A percentile compares a stretch with the other conserved stretches of the same genome.
These are phyloP conservation scores for Gossypium rotundifolium DNA, from an alignment of 345 rosid genomes.

Conservation along the genomic window DNA sequence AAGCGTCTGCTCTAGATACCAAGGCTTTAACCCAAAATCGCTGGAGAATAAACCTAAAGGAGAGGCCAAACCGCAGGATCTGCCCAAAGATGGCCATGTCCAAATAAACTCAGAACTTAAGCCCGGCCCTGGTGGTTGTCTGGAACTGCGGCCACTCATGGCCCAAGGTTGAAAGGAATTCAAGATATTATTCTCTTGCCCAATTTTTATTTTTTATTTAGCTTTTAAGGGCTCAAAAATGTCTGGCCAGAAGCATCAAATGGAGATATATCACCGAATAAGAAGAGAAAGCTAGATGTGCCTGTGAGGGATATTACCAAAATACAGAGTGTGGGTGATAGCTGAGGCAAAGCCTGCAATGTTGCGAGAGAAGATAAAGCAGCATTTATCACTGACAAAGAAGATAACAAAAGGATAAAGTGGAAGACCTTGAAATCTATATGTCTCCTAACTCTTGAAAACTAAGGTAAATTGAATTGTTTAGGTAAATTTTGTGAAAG, in stretches of 20 bases:
- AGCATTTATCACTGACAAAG: conserved; percentile 19
- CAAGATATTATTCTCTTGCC: too few species aligned
- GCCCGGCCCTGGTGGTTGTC: too few species aligned
- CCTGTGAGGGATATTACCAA: conserved; percentile 12
- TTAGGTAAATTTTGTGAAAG: too few species aligned
- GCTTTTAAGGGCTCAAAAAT: too few species aligned
- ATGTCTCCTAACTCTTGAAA: too few species aligned
- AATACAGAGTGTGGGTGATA: conserved; percentile 8
- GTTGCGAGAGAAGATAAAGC: conserved; percentile 12
- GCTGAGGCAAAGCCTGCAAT: conserved; percentile 16
- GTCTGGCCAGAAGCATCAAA: conserved; percentile 14
- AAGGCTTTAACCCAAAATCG: conserved; percentile 25
- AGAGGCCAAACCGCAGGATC: conserved; percentile 29
- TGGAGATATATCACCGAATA: conserved; percentile 29
- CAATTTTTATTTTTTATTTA: too few species aligned
- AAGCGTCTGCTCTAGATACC: conserved; percentile 28
- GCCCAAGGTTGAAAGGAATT: too few species aligned
- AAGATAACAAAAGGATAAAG: conserved; percentile 44
- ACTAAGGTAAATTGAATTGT: too few species aligned
- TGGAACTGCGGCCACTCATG: too few species aligned
- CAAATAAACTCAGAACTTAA: background rate
- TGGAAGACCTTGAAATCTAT: conserved; percentile 80
- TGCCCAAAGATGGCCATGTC: conserved; percentile 11
- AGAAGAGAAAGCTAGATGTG: conserved; percentile 55
- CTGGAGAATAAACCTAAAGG: conserved; percentile 14